Evolutionary conservation across 495 filamentous ascomycete species (phyloP).

Genomic region (Neurospora terricola): DNA sequence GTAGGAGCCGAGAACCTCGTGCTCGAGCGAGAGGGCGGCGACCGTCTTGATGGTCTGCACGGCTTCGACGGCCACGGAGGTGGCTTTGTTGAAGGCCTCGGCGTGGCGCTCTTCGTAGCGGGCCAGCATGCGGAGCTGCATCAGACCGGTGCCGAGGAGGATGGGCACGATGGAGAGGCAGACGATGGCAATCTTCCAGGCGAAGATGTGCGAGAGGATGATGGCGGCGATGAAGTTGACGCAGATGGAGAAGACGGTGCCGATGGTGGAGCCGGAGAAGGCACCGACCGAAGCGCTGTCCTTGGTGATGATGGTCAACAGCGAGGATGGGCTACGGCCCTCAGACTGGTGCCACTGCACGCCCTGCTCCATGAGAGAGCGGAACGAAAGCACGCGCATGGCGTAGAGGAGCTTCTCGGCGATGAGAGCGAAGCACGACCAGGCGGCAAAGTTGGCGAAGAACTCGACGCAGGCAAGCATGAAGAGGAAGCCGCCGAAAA

Average conservation of each 20-base stretch:
- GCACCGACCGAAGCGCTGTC: slow-evolving; percentile 71
- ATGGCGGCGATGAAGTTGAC: slow-evolving; percentile 61
- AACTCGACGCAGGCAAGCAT: slow-evolving; percentile 72
- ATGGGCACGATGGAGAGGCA: slow-evolving; percentile 67
- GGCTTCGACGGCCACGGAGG: slow-evolving; percentile 74
- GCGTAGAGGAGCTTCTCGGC: slow-evolving; percentile 66
- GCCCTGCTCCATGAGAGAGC: slow-evolving; percentile 75
- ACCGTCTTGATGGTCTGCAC: slow-evolving; percentile 79
- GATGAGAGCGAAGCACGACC: slow-evolving; percentile 61
- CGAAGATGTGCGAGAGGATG: slow-evolving; percentile 52
- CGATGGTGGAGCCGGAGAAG: slow-evolving; percentile 66
- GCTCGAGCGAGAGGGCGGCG: slow-evolving; percentile 46
- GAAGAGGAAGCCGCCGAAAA: slow-evolving; percentile 84
- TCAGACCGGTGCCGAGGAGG: slow-evolving; percentile 65
- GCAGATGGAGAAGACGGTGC: slow-evolving; percentile 59
- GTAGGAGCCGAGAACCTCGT: slow-evolving; percentile 66
- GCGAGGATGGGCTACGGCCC: slow-evolving; percentile 66
- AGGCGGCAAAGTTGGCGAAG: slow-evolving; percentile 54
- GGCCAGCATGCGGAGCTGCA: slow-evolving; percentile 56
- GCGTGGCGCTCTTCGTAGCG: slow-evolving; percentile 61
- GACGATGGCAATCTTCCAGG: slow-evolving; percentile 85
- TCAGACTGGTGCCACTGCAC: slow-evolving; percentile 75
- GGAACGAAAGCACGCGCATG: slow-evolving; percentile 68
- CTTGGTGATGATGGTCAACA: slow-evolving; percentile 71
- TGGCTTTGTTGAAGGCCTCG: slow-evolving; percentile 56